Evolutionary conservation across 78 protist genomes (phyloP).

Genomic region (Tieghemostelium lacteum): DNA sequence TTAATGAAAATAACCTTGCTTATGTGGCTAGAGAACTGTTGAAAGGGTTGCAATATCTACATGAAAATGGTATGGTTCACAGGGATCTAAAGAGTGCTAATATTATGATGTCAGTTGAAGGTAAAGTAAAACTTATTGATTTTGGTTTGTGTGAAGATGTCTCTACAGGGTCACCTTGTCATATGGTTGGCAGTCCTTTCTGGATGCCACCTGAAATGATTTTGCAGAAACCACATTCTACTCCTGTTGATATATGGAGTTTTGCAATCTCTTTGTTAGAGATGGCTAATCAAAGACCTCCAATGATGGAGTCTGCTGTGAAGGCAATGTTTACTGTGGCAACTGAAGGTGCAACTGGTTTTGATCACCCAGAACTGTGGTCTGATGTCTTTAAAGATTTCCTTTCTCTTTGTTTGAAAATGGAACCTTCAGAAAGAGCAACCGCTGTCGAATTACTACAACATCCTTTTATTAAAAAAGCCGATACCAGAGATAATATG

Average conservation of each 20-base stretch:
- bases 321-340: conserved; percentile 81
- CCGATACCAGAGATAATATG: conserved; percentile 69
- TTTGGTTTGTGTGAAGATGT: conserved; percentile 77
- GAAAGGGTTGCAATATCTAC: conserved; percentile 73
- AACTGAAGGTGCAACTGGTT: conserved; percentile 68
- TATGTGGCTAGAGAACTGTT: conserved; percentile 79
- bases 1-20: conserved; percentile 72
- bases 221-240: conserved; percentile 41
- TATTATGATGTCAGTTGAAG: conserved; percentile 78
- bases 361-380: conserved; percentile 65
- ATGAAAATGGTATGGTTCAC: conserved; percentile 73
- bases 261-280: conserved; percentile 63
- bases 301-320: conserved; percentile 75
- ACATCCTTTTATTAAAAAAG: conserved; percentile 78
- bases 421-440: conserved; percentile 74
- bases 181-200: conserved; percentile 85
- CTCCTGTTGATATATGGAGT: conserved; percentile 77
- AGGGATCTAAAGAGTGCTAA: conserved; percentile 78
- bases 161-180: conserved; percentile 26
- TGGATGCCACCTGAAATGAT: conserved; percentile 88
- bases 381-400: conserved; percentile 74
- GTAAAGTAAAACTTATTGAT: conserved; percentile 77
- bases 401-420: conserved; percentile 42
- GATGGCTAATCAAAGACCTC: conserved; percentile 78
- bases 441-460: conserved; percentile 60